Percentiles rank a stretch among this genome's conserved stretches.
These are phyloP conservation scores for Amaranthus cruentus DNA, from an alignment of 148 eudicot species.

Conservation along the genomic window DNA sequence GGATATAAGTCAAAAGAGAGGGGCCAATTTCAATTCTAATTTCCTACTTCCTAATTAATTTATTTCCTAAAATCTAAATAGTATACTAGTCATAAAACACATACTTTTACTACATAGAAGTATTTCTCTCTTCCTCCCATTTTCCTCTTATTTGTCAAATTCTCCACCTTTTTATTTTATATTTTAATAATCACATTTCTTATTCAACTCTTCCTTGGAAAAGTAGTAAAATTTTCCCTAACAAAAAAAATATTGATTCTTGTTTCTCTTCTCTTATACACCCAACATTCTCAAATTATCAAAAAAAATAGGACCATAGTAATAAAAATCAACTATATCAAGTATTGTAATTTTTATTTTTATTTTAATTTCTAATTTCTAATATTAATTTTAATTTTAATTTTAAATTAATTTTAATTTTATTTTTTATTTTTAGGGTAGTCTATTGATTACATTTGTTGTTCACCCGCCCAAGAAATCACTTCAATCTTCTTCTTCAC, in stretches of 20 bases:
- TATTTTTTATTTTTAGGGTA: neutral
- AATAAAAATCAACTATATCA: neutral
- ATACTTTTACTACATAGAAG: too few species aligned
- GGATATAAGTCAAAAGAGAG: slow-evolving; percentile 30
- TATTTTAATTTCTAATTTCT: neutral
- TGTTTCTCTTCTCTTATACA: neutral
- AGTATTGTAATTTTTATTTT: neutral
- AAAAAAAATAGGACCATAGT: too few species aligned
- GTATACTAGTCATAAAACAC: too few species aligned
- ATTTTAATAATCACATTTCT: neutral
- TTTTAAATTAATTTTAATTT: neutral
- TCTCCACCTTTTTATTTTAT: neutral
- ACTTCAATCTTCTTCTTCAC: slow-evolving; percentile 4
- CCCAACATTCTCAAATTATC: too few species aligned
- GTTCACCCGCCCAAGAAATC: slow-evolving; percentile 17
- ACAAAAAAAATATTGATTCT: too few species aligned
- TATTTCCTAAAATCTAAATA: too few species aligned
- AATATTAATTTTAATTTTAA: too few species aligned
- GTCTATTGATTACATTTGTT: slow-evolving; percentile 13
- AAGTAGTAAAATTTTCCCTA: neutral
- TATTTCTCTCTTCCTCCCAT: slow-evolving; percentile 7
- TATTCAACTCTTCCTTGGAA: neutral
- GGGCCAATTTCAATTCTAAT: slow-evolving; percentile 22
- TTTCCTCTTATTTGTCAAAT: slow-evolving; percentile 13
- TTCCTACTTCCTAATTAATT: neutral